Conservation (phyloP, 441 rosid species). For the Omphalea diandra region DNA sequence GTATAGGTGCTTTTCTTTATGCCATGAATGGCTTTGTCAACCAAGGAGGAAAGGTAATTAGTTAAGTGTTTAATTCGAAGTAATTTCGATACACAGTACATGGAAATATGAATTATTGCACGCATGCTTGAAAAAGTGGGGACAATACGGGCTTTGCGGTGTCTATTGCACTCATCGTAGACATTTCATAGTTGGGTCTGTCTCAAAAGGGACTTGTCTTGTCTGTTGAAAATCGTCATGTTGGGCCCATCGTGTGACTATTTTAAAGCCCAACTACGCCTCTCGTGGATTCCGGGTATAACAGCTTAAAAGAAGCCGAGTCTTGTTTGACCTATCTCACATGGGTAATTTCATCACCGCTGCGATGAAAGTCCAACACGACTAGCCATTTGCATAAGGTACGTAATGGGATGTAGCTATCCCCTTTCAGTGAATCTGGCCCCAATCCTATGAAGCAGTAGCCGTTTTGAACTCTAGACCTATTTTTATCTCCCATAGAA, state of each 20-base stretch:
- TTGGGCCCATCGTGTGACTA: background rate
- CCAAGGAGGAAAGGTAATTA: no score
- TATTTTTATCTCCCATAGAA: no score
- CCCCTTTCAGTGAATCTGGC: no score
- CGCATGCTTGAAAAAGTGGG: background rate
- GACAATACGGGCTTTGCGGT: background rate
- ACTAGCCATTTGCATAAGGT: no score
- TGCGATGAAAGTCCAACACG: background rate
- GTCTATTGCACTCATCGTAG: background rate
- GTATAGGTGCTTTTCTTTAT: no score
- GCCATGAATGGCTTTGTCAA: background rate
- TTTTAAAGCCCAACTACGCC: background rate
- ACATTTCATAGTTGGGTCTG: background rate
- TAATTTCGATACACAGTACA: background rate
- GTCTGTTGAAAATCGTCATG: background rate
- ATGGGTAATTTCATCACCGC: background rate
- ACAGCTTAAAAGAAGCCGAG: background rate
- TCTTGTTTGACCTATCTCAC: background rate
- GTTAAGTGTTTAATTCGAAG: background rate
- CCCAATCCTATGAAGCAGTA: no score
- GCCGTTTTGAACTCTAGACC: no score
- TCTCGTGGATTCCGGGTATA: background rate
- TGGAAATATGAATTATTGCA: background rate
- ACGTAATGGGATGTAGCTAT: no score
- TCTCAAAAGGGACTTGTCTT: slow-evolving; percentile 5